Percentiles rank a stretch among this genome's conserved stretches.
Evolutionary conservation across 805 yeast genomes (phyloP).

Genomic region (Candida berthetii): DNA sequence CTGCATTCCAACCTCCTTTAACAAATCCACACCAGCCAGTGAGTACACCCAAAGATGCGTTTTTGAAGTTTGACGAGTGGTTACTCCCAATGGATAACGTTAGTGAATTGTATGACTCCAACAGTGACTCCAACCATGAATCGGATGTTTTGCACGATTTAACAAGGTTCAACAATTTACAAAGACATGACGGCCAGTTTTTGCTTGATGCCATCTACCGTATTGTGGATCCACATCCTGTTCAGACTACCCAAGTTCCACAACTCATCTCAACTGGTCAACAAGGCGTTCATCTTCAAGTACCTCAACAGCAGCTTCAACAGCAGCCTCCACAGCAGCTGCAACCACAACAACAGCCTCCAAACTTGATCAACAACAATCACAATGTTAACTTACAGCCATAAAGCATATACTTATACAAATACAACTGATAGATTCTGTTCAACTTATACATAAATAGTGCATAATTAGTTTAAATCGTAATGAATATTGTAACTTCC

Average conservation of each 20-base stretch:
- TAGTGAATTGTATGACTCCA: not conserved
- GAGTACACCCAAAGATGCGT: not conserved
- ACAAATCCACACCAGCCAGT: not conserved
- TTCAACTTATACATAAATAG: too few species aligned
- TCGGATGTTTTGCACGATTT: not conserved
- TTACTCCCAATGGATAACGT: conserved; percentile 12
- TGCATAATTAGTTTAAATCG: too few species aligned
- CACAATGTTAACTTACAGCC: too few species aligned
- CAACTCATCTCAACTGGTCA: not conserved
- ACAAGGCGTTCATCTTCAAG: not conserved
- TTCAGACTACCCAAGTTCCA: not conserved
- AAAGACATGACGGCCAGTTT: conserved; percentile 11
- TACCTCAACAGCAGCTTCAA: not conserved
- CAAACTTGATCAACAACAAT: too few species aligned
- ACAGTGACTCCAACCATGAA: not conserved
- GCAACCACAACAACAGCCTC: not conserved
- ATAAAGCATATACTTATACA: too few species aligned
- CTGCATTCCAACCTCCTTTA: not conserved
- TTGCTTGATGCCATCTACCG: conserved; percentile 16
- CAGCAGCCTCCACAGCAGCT: not conserved
- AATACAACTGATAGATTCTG: too few species aligned
- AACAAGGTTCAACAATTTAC: conserved; percentile 5
- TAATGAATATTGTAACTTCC: not conserved
- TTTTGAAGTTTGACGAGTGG: conserved; percentile 16
- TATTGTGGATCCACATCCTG: conserved; percentile 6